Evolutionary conservation across 352 stramenopile genomes (phyloP).

Genomic region (Globisporangium echinulatum): DNA sequence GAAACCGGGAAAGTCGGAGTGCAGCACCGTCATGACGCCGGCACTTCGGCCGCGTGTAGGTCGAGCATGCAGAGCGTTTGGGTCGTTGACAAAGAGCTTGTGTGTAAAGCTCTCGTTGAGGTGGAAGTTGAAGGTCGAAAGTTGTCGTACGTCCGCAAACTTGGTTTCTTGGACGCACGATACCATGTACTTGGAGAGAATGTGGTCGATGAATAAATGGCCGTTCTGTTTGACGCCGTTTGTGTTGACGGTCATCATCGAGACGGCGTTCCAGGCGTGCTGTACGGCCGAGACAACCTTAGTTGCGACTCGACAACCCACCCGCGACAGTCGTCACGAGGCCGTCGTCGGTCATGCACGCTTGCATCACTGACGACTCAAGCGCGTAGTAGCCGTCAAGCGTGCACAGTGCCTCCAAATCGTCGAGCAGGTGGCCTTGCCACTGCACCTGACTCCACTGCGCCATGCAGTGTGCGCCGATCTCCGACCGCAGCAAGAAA

Average conservation of each 20-base stretch:
- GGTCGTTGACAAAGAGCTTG: constrained; percentile 6
- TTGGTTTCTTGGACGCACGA: constrained; percentile 11
- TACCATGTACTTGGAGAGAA: constrained; percentile 4
- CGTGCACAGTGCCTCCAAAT: constrained; percentile 1
- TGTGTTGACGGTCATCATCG: constrained; percentile 5
- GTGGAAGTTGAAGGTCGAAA: constrained; percentile 6
- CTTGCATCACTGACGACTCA: neutral
- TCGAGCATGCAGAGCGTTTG: neutral
- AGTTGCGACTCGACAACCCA: neutral
- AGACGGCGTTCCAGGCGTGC: constrained; percentile 1
- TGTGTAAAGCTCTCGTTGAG: constrained; percentile 3
- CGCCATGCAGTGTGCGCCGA: constrained; percentile 3
- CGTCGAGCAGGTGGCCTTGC: constrained; percentile 4
- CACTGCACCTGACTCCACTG: constrained; percentile 6
- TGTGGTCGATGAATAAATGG: constrained; percentile 2
- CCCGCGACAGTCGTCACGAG: neutral
- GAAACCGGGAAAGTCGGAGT: constrained; percentile 4
- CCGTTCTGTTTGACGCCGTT: constrained; percentile 10
- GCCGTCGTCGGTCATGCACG: neutral
- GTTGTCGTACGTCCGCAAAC: constrained; percentile 1
- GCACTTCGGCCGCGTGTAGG: neutral
- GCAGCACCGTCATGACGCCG: constrained; percentile 1
- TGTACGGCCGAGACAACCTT: neutral
- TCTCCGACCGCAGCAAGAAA: constrained; percentile 5
- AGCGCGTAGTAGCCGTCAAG: neutral